These are phyloP conservation scores for Leccinum variicolor DNA, from an alignment of 768 basidiomycete genomes.

Conservation along the genomic window DNA sequence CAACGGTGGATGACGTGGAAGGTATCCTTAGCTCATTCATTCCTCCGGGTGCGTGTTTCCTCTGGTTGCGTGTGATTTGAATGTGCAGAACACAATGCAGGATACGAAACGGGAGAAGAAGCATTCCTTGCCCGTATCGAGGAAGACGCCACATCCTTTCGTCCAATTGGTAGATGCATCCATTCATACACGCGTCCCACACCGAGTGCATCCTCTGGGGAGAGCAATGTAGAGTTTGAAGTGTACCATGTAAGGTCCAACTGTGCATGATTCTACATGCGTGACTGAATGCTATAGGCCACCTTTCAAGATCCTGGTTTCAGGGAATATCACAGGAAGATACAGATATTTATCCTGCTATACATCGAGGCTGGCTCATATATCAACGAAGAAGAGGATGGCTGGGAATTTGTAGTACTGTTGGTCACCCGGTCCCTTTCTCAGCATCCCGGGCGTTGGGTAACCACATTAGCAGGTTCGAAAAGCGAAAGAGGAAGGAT, in stretches of 20 bases:
- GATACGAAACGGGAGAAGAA: conserved; percentile 65
- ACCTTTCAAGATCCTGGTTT: conserved; percentile 88
- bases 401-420: conserved; percentile 91
- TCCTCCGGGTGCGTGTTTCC: conserved; percentile 50
- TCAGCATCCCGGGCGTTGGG: not conserved
- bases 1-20: conserved; percentile 85
- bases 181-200: conserved; percentile 69
- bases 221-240: conserved; percentile 71
- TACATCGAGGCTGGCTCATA: conserved; percentile 97
- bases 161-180: conserved; percentile 72
- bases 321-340: conserved; percentile 82
- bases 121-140: conserved; percentile 70
- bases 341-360: conserved; percentile 92
- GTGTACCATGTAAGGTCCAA: conserved; percentile 76
- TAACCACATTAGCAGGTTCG: conserved; percentile 53
- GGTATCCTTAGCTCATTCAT: conserved; percentile 73
- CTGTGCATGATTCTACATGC: not conserved
- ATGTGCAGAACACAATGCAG: conserved; percentile 33
- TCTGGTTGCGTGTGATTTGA: not conserved
- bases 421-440: conserved; percentile 39
- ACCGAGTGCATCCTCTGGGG: conserved; percentile 42
- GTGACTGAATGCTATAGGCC: conserved; percentile 42
- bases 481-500: conserved; percentile 69
- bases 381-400: conserved; percentile 89
- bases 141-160: conserved; percentile 73